Base-by-base conservation (phyloP, 345 rosid species). In the Citrus sp. region DNA sequence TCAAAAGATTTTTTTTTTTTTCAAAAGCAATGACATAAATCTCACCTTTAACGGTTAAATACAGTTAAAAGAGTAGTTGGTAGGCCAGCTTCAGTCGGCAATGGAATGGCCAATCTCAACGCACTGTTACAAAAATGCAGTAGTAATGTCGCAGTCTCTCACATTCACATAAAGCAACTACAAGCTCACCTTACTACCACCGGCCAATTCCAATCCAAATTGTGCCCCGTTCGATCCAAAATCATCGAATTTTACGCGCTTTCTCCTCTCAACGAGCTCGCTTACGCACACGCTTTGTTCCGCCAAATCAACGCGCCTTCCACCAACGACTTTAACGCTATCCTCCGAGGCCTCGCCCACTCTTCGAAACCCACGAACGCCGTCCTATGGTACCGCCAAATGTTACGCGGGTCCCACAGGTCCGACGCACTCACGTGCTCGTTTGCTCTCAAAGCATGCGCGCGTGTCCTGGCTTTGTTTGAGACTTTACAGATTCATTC, bases 351-450 rank as follows among this genome's bases (percentile, higher is more conserved):
- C 80, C 82, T 87, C 81, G 85, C 89, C 81, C 72, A 69, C 16
- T 84, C 89, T 63, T 87, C 92, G 14, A 58, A 82, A 30, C 98
- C 98, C 4, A 30, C 81, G 2, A 64, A 77, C 32, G 90, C 95
- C 24, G 80, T 93, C 81, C 35, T 82, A 1, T 93, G 94, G 94
- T 95, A 80, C 80, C 86, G 84, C 70, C 60, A 85, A 62, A 83
- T 89, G 91, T 73, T 86, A 62, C 85, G 84, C 19, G 40, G 80
- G 18, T 82, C 89, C 25, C 77, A 77, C 30, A 82, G 79, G 75
- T 85, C 84, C 13, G 98, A 95, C 80, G 98, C 98, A 21, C 88
- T 95, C 64, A 90, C 98, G 25, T 93, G 92, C 77, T 92, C 98
- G 35, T 92, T 95, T 75, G 82, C 91, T 8, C 87, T 93, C 24